Base-by-base conservation (phyloP, 257 asterid genomes). In the Capsicum rhomboideum region DNA sequence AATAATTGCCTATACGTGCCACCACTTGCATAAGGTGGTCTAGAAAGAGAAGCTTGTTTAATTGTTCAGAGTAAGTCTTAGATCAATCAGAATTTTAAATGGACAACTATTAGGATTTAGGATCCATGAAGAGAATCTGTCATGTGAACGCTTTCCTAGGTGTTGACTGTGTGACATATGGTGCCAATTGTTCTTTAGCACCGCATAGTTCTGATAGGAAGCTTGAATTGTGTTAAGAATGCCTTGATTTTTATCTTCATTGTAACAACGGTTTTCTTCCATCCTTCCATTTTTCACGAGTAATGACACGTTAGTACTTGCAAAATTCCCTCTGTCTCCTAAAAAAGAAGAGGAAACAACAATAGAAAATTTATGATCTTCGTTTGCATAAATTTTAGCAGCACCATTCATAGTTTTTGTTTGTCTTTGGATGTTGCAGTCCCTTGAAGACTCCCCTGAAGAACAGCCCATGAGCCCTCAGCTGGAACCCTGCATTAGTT, bases 391-490 rank as follows among this genome's bases (percentile, higher is more conserved):
- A 59, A 67, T 54, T 20, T n/a, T 40, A 54, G 20, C 23, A 6
- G 21, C 44, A 21, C 21, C 2, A 18, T 34, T 42, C 20, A 26
- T 85, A 54, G 63, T 63, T 87, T 20, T 64, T 18, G 77, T 56
- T 68, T 68, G 82, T 80, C 74, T 79, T 89, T 80, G 80, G 61
- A 49, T 49, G 61, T 75, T 23, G 59, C 93, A 94, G 98, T 86
- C 90, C 82, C 92, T 91, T 83, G 93, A 90, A 77, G 93, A 90
- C 29, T 90, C 97, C 85, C 93, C 92, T 78, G 90, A 85, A 72
- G 88, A 82, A 71, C 94, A 83, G 68, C 83, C 53, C 67, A 69
- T 53, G 29, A 46, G 84, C 49, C 88, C 93, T 82, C 90, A 84
- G 54, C 89, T 82, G 84, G 92, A 84, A 66, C 84, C 72, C 67